Conservation (phyloP, 2,329 filamentous ascomycete species). For the Colletotrichum aenigma region DNA sequence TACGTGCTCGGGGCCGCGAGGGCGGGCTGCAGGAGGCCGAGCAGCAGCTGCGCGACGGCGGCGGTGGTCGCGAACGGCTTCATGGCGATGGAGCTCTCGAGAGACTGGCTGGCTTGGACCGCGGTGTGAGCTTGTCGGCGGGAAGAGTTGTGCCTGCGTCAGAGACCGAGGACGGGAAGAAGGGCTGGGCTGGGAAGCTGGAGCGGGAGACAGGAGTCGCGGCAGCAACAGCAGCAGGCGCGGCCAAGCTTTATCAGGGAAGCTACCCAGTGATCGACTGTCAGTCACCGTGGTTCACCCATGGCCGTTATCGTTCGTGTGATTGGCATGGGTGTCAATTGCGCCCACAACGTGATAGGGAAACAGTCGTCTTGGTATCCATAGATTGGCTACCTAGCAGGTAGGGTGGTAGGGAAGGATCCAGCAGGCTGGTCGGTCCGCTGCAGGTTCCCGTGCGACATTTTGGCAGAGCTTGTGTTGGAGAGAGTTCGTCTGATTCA, state of each 20-base stretch:
- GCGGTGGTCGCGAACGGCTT: conserved; percentile 17
- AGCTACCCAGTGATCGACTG: neutral
- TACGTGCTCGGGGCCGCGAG: neutral
- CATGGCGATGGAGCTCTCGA: neutral
- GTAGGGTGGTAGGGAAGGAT: neutral
- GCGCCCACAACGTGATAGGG: neutral
- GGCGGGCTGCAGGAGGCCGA: neutral
- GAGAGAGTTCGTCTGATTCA: neutral
- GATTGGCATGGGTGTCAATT: neutral
- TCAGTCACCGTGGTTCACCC: neutral
- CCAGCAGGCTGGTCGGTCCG: neutral
- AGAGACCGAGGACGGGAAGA: neutral
- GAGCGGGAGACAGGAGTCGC: neutral
- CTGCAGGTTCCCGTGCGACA: neutral
- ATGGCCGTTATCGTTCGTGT: neutral
- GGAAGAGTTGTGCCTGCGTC: neutral
- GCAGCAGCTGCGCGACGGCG: conserved; percentile 11
- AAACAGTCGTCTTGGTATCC: neutral
- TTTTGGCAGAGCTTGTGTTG: neutral
- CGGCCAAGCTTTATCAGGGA: neutral
- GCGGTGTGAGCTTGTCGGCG: neutral
- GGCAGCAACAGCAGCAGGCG: neutral
- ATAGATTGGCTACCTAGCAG: neutral
- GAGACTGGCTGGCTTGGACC: neutral
- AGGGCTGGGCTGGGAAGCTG: neutral